A percentile compares a stretch with the other conserved stretches of the same genome.
Conservation (phyloP, 495 filamentous ascomycete species). For the Acidomyces sp. region DNA sequence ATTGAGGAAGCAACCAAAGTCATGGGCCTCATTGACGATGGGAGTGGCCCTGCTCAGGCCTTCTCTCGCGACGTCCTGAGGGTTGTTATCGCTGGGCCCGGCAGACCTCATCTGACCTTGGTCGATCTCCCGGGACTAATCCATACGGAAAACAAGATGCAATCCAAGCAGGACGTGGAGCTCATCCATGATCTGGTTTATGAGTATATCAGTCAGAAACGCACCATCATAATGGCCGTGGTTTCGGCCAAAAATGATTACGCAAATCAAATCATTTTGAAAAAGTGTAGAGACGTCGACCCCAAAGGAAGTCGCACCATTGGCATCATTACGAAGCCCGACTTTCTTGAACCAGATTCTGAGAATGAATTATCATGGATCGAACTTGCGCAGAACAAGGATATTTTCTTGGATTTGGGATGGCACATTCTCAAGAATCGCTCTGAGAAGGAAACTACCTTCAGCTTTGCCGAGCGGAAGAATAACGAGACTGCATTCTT, state of each 20-base stretch:
- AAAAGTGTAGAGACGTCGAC: conserved; percentile 33
- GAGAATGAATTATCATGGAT: conserved; percentile 40
- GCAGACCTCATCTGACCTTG: conserved; percentile 40
- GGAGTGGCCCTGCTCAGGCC: conserved; percentile 9
- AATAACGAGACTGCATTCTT: conserved; percentile 33
- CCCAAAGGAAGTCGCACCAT: conserved; percentile 37
- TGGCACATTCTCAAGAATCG: conserved; percentile 60
- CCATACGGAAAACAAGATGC: conserved; percentile 6
- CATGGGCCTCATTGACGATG: conserved; percentile 23
- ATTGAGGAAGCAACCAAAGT: conserved; percentile 24
- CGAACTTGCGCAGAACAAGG: conserved; percentile 44
- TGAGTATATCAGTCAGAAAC: conserved; percentile 43
- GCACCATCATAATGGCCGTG: conserved; percentile 47
- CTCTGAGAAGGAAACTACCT: conserved; percentile 14
- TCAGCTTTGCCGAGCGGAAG: conserved; percentile 35
- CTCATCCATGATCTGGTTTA: conserved; percentile 41
- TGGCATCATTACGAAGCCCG: conserved; percentile 48
- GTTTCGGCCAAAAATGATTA: conserved; percentile 40
- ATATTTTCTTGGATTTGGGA: conserved; percentile 48
- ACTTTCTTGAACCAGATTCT: conserved; percentile 36
- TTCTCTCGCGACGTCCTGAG: conserved; percentile 52
- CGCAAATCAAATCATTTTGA: conserved; percentile 38
- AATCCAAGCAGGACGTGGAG: conserved; percentile 21
- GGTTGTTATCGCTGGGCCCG: conserved; percentile 48
- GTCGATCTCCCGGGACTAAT: conserved; percentile 23